Conservation (phyloP, 108 stramenopile species). For the Cylindrotheca closterium region DNA sequence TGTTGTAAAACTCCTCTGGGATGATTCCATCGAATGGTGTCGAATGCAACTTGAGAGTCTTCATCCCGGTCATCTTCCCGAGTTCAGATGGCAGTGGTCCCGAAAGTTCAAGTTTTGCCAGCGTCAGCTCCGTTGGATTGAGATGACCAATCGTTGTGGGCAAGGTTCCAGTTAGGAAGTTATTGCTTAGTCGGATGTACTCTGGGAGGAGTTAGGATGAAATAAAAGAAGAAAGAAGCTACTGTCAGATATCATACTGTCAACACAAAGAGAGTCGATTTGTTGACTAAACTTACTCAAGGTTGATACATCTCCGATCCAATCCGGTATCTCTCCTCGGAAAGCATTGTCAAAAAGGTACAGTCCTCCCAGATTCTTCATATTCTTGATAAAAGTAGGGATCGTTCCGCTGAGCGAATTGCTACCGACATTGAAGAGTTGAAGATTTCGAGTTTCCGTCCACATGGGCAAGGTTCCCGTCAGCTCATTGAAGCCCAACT, state of each 20-base stretch:
- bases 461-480: conserved; percentile 32
- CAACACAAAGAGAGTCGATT: too few species aligned
- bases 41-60: conserved; percentile 11
- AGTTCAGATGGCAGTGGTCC: conserved; percentile 33
- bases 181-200: not conserved
- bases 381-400: conserved; percentile 42
- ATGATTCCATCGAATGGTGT: conserved; percentile 26
- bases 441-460: conserved; percentile 28
- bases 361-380: conserved; percentile 29
- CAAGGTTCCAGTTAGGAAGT: conserved; percentile 16
- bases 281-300: conserved; percentile 37
- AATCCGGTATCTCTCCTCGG: conserved; percentile 34
- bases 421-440: conserved; percentile 31
- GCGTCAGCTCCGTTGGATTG: conserved; percentile 26
- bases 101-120: conserved; percentile 13
- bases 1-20: conserved; percentile 26
- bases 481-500: conserved; percentile 38
- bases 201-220: too few species aligned
- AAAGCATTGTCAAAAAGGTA: conserved; percentile 41
- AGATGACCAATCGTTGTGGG: conserved; percentile 56
- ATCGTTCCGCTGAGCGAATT: conserved; percentile 58
- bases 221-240: too few species aligned
- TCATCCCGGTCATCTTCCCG: conserved; percentile 14
- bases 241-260: too few species aligned
- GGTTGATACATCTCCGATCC: conserved; percentile 11